Conservation (phyloP, 2,329 filamentous ascomycete genomes). For the Cryphonectria japonica region DNA sequence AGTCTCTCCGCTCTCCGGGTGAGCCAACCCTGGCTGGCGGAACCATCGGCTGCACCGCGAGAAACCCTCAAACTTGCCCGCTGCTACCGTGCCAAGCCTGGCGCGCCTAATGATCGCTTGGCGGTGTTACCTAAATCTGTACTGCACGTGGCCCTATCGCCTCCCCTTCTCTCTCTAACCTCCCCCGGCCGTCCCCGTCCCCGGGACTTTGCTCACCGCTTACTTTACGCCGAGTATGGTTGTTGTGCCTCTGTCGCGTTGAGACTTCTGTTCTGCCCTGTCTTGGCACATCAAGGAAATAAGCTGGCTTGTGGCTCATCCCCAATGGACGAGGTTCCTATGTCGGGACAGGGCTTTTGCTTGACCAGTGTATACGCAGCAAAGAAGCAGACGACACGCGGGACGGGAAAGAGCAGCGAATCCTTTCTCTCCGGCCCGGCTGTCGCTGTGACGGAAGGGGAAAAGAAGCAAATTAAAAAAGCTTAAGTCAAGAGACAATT, state of each 20-base stretch:
- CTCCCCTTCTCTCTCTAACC: background rate
- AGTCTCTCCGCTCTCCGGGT: no score
- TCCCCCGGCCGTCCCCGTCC: background rate
- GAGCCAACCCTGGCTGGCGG: no score
- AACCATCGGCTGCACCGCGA: background rate
- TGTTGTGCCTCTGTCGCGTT: background rate
- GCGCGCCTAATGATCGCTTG: background rate
- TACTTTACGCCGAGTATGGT: no score
- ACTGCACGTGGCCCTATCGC: background rate
- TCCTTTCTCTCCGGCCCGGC: no score
- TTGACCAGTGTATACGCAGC: no score
- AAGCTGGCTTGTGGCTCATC: background rate
- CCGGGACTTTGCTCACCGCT: background rate
- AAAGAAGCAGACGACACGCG: no score
- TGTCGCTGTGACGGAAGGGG: background rate
- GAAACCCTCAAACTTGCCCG: conserved; percentile 11
- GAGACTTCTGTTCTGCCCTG: background rate
- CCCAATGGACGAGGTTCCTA: no score
- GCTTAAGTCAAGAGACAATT: background rate
- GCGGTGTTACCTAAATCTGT: background rate
- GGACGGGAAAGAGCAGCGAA: background rate
- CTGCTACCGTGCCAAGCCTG: conserved; percentile 7
- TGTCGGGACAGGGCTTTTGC: no score
- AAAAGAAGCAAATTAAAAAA: no score
- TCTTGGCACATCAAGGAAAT: background rate